Conservation (phyloP, 2,329 filamentous ascomycete species). For the Scleromitrula shiraiana region DNA sequence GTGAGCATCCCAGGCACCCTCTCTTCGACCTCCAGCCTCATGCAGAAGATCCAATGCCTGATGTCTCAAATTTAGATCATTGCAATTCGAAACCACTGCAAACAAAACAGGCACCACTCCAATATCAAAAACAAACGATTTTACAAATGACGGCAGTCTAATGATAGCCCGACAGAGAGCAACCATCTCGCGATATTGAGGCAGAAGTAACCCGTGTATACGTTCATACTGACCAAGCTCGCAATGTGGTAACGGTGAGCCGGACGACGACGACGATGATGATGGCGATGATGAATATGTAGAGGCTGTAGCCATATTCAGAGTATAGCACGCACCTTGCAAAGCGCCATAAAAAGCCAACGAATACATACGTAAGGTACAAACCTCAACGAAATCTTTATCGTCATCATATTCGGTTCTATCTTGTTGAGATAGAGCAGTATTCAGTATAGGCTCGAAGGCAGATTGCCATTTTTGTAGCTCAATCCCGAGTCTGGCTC, state of each 20-base stretch:
- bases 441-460: too few relatives aligned
- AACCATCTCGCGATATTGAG: conserved; percentile 10
- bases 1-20: conserved; percentile 14
- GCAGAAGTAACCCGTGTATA: background rate
- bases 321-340: too few relatives aligned
- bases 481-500: too few relatives aligned
- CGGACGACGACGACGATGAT: too few relatives aligned
- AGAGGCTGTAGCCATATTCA: too few relatives aligned
- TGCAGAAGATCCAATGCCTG: conserved; percentile 15
- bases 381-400: too few relatives aligned
- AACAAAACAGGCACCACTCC: conserved; percentile 15
- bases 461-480: too few relatives aligned
- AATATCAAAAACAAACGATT: conserved; percentile 15
- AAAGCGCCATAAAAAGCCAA: too few relatives aligned
- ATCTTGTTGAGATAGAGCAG: too few relatives aligned
- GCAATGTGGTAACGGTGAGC: background rate
- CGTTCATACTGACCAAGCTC: too few relatives aligned
- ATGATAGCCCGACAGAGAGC: conserved; percentile 4
- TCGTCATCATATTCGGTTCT: too few relatives aligned
- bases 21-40: conserved; percentile 10
- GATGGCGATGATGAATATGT: background rate
- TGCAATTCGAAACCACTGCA: conserved; percentile 6
- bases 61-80: conserved; percentile 5
- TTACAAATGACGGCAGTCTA: conserved; percentile 9
- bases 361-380: too few relatives aligned